phyloP scores from a whole-genome alignment of 345 rosid genomes.

The Aquilaria yunnanensis region DNA sequence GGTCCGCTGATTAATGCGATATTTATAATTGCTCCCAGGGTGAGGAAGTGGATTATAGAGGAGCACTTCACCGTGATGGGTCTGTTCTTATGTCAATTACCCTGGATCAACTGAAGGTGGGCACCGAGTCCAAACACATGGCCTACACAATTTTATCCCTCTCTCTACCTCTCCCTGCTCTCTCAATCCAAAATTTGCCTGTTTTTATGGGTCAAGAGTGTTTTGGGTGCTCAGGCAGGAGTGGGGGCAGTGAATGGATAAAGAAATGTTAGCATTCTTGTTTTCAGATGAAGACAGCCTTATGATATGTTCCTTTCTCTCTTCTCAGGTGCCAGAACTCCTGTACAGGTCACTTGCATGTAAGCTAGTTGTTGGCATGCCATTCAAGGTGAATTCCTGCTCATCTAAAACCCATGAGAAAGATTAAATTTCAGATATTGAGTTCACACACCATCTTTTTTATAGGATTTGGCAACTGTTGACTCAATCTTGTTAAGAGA shows the following conservation, averaged over 20 bases:
- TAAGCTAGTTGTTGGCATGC: constrained; percentile 93
- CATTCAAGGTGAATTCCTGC: constrained; percentile 68
- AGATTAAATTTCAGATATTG: not conserved
- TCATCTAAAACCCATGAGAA: constrained; percentile 8
- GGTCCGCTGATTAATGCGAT: not conserved
- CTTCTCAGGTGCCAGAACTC: constrained; percentile 64
- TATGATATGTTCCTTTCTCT: constrained; percentile 2
- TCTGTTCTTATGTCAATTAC: constrained; percentile 88
- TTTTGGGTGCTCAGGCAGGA: no score
- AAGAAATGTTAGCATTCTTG: not conserved
- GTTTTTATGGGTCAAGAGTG: no score
- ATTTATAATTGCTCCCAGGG: constrained; percentile 32
- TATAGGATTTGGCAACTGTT: constrained; percentile 91
- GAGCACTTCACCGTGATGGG: constrained; percentile 95
- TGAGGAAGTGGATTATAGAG: constrained; percentile 94
- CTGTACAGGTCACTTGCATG: constrained; percentile 90
- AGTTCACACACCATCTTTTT: constrained; percentile 11
- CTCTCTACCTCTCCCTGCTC: no score
- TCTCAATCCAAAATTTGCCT: no score
- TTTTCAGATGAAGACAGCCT: constrained; percentile 4
- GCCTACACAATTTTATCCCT: no score
- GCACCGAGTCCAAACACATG: not conserved
- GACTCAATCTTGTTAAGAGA: constrained; percentile 66
- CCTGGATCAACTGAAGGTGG: constrained; percentile 77
- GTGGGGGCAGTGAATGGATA: no score